These are phyloP conservation scores for Talaromyces proteolyticus DNA, from an alignment of 495 filamentous ascomycete species.

Conservation along the genomic window DNA sequence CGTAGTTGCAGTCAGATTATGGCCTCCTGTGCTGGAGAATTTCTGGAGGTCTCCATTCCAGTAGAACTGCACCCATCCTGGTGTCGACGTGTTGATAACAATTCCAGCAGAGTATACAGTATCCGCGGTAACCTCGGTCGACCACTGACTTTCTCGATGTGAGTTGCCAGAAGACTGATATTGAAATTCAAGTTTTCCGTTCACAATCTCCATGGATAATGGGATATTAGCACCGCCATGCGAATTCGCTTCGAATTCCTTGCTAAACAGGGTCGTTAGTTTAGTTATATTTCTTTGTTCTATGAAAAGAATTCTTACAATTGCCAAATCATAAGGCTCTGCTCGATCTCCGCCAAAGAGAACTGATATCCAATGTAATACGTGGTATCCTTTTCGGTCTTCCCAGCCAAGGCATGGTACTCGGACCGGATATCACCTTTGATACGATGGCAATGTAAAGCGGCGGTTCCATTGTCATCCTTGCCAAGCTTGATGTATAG, in stretches of 20 bases:
- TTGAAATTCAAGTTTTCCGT: conserved; percentile 6
- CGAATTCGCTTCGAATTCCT: conserved; percentile 4
- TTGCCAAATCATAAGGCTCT: conserved; percentile 12
- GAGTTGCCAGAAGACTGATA: conserved; percentile 3
- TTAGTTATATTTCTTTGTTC: neutral
- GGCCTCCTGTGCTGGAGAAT: neutral
- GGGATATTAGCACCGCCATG: conserved; percentile 7
- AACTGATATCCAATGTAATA: conserved; percentile 12
- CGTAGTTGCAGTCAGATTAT: conserved; percentile 4
- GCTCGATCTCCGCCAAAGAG: conserved; percentile 1
- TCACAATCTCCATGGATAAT: conserved; percentile 7
- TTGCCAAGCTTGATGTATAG: conserved; percentile 11
- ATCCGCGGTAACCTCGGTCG: neutral
- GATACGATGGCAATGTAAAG: conserved; percentile 9
- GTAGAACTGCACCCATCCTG: conserved; percentile 11
- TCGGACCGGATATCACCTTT: conserved; percentile 10
- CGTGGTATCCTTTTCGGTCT: conserved; percentile 4
- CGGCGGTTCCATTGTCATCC: conserved; percentile 4
- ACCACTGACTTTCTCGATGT: conserved; percentile 7
- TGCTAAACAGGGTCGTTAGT: conserved; percentile 3
- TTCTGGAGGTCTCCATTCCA: conserved; percentile 10
- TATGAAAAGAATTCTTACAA: conserved; percentile 4
- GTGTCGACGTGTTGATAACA: conserved; percentile 7
- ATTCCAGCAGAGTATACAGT: conserved; percentile 7
- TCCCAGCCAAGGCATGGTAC: conserved; percentile 1